These are phyloP conservation scores for Patellifolia procumbens DNA, from an alignment of 179 eudicot genomes.

Conservation along the genomic window DNA sequence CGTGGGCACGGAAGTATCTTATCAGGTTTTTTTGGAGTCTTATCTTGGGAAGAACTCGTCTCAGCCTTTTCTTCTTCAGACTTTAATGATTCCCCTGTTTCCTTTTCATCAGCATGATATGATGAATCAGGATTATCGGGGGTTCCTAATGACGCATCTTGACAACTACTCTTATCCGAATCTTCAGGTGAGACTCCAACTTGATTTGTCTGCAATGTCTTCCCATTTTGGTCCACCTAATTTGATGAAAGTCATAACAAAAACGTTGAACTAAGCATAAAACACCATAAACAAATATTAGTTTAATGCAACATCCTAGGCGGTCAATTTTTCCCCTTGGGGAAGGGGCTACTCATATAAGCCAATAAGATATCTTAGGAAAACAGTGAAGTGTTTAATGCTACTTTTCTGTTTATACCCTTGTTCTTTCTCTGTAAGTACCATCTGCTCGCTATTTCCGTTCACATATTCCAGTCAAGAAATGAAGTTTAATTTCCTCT, in stretches of 20 bases:
- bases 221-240: constrained; percentile 19
- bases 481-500: neutral
- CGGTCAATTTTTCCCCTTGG: neutral
- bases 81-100: constrained; percentile 8
- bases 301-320: too few species aligned
- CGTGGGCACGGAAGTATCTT: constrained; percentile 39
- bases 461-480: neutral
- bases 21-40: constrained; percentile 34
- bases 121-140: constrained; percentile 10
- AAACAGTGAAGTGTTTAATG: neutral
- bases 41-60: constrained; percentile 18
- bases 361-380: neutral
- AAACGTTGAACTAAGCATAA: neutral
- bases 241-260: neutral
- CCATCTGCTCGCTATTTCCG: neutral
- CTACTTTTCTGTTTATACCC: neutral
- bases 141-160: constrained; percentile 9
- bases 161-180: constrained; percentile 7
- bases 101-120: constrained; percentile 17
- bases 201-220: constrained; percentile 6
- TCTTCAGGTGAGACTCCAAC: constrained; percentile 11
- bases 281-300: neutral
- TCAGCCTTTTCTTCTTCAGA: constrained; percentile 28
- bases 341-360: neutral
- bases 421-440: neutral